Evolutionary conservation across 257 asterid species (phyloP).

Genomic region (Solanum infundibuliforme): DNA sequence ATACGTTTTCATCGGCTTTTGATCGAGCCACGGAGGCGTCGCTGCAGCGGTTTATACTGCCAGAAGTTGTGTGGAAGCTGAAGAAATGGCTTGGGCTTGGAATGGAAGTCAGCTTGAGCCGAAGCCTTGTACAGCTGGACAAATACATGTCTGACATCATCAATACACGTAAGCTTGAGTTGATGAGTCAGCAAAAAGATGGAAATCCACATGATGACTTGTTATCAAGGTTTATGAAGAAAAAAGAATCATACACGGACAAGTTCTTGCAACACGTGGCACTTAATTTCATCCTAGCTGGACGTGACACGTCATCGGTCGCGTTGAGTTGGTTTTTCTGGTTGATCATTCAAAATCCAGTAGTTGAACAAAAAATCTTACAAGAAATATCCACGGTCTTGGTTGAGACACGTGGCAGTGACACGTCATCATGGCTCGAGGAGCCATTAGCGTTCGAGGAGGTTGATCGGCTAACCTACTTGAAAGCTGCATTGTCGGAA

Average conservation of each 20-base stretch:
- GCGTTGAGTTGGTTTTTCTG: constrained; percentile 96
- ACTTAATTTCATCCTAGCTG: constrained; percentile 88
- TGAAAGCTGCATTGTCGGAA: constrained; percentile 75
- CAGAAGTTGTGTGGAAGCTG: constrained; percentile 74
- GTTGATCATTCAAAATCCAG: constrained; percentile 57
- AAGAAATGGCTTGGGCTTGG: constrained; percentile 89
- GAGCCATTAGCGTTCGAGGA: constrained; percentile 66
- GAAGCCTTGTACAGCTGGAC: constrained; percentile 62
- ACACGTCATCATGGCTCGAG: constrained; percentile 33
- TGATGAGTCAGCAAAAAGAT: constrained; percentile 43
- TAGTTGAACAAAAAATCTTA: constrained; percentile 44
- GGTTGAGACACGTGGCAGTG: constrained; percentile 56
- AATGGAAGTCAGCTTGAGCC: constrained; percentile 71
- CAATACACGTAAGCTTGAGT: constrained; percentile 55
- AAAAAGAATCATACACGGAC: constrained; percentile 64
- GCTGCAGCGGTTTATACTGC: constrained; percentile 66
- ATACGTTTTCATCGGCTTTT: constrained; percentile 67
- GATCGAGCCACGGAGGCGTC: constrained; percentile 92
- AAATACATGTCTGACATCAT: constrained; percentile 55
- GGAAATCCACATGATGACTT: constrained; percentile 60
- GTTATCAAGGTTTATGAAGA: constrained; percentile 82
- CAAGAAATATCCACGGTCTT: constrained; percentile 50
- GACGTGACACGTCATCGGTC: constrained; percentile 88
- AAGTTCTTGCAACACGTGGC: constrained; percentile 74
- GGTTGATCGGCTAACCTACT: constrained; percentile 55